These are phyloP conservation scores for Hammondia hammondi DNA, from an alignment of 169 alveolate genomes.

Conservation along the genomic window DNA sequence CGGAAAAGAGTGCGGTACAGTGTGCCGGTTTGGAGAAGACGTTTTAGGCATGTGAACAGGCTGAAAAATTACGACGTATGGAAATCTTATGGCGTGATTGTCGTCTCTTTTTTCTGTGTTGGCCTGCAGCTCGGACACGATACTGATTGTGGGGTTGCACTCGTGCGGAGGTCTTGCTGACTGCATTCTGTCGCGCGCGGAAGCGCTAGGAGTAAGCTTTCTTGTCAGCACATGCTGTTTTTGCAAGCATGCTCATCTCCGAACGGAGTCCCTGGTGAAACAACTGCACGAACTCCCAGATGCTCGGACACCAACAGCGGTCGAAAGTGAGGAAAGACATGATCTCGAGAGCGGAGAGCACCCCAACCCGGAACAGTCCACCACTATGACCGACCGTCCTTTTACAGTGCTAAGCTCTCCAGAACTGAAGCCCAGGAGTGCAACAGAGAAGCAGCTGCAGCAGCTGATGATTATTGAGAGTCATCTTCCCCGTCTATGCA, in stretches of 20 bases:
- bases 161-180: constrained; percentile 28
- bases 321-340: not conserved
- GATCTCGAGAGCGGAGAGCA: not conserved
- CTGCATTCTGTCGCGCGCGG: not conserved
- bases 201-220: constrained; percentile 14
- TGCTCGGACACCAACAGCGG: not conserved
- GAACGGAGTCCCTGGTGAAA: not conserved
- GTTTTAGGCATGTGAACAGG: too few relatives aligned
- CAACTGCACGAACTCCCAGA: not conserved
- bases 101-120: too few relatives aligned
- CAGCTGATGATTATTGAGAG: not conserved
- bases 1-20: too few relatives aligned
- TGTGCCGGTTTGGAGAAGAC: too few relatives aligned
- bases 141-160: not conserved
- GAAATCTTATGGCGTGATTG: not conserved
- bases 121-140: constrained; percentile 7
- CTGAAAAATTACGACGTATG: too few relatives aligned
- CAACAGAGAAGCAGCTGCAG: not conserved
- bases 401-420: not conserved
- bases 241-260: not conserved
- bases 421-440: not conserved
- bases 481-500: not conserved
- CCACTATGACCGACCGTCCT: not conserved
- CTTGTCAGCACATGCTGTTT: constrained; percentile 14
- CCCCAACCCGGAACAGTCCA: not conserved